Base-by-base conservation (phyloP, 371 early-diverging fungal species). In the Circinella umbellata region DNA sequence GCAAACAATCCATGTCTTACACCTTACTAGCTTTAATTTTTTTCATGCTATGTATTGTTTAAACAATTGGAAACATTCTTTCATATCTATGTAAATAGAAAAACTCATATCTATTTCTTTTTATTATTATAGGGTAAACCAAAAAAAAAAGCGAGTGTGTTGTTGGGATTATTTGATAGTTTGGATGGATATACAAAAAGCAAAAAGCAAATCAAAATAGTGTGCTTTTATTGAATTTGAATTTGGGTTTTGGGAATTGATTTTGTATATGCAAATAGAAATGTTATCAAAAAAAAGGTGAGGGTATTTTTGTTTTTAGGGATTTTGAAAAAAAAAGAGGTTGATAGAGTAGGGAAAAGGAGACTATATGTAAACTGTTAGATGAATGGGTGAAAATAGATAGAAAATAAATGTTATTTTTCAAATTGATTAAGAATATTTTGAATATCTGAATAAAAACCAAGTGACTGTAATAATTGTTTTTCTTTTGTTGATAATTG, bases 401-500 rank as follows among this genome's bases (percentile, higher is more conserved):
- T 27, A 27, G 27, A 27, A 27, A 27, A 27, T 27, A 27, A 57
- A 27, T 57, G 57, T 5, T 20, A 57, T 27, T 51, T 57, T 67
- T 62, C 63, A 42, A 63, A 71, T 34, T 18, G 4, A 36, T 67
- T 55, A 35, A 73, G 18, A 17, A 73, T 53, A 39, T 39, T 37
- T 34, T 71, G 64, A 7, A 71, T 49, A 42, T 81, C 76, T 61
- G 65, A 66, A 27, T 81, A 79, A 66, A 79, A 81, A 4, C 61
- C n/a, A 5, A 81, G 55, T 11, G 73, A 72, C 61, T 72, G 72
- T 27, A 79, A 49, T 10, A 66, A 65, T 64, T 68, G 64, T 47
- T 67, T 75, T 49, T 77, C 77, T 54, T 68, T 57, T 10, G 54
- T 27, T 15, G 64, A 70, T 3, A 78, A 61, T 27, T 38, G 37